Base-by-base conservation (phyloP, 345 rosid species). In the Dipteronia sinensis region DNA sequence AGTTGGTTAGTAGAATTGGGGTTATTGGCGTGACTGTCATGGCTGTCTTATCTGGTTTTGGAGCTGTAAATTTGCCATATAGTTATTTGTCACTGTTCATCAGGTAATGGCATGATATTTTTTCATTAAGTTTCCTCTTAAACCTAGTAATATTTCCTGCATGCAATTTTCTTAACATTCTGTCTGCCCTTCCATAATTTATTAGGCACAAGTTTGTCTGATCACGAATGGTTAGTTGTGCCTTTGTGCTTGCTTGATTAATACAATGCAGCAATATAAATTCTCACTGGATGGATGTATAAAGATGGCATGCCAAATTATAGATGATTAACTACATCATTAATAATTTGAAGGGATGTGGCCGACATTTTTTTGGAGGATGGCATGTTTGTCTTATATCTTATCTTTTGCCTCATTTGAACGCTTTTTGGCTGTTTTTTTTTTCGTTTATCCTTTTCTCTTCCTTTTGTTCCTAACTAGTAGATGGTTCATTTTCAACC, bases 11-110 rank as follows among this genome's bases (percentile, higher is more conserved):
- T 86, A 88, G 97, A 88, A 96, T 96, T 73, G 99, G 98, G 67
- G 99, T 96, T 76, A 87, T 94, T 86, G 99, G 99, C 59, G 99
- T 94, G 63, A 96, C 97, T 69, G 97, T 96, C 71, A 92, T 94
- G 99, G 98, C 99, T 46, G 91, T 96, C 77, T 86, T 96, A 68
- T 92, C 99, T 38, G 99, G 99, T 69, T 96, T 96, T 88, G 98
- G 98, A 75, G 99, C 97, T 78, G 98, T 96, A 19, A 96, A 96
- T 85, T 87, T 96, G 82, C 99, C 99, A 23, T 92, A 92, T 90
- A 96, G 99, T 72, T 96, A 96, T 83, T 88, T 96, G 75, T 96
- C 99, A 7, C 98, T 96, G 78, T 96, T 96, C 86, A 94, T 96
- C 65, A 91, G 99, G 98, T 96, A 85, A 67, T 58, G 22, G 19